Percentiles rank a stretch among this genome's conserved stretches.
Evolutionary conservation across 495 filamentous ascomycete genomes (phyloP).

Genomic region (Penicillium subrubescens): DNA sequence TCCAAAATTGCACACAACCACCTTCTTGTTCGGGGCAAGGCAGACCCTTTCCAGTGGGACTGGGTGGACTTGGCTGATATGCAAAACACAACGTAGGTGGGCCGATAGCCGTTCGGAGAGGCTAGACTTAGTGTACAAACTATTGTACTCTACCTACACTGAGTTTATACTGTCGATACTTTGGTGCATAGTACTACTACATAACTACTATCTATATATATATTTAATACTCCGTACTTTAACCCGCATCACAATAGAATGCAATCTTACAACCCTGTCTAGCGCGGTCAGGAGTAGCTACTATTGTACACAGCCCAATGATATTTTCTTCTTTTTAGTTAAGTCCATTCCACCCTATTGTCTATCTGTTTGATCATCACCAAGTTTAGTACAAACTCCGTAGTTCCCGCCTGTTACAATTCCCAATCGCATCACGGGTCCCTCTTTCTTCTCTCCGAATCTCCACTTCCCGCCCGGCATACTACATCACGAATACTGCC

Average conservation of each 20-base stretch:
- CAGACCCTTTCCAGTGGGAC: conserved; percentile 5
- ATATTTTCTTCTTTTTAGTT: background rate
- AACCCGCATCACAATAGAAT: background rate
- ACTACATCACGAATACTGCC: conserved; percentile 23
- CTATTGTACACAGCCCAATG: background rate
- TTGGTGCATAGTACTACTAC: too few species aligned
- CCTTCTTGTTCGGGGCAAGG: conserved; percentile 31
- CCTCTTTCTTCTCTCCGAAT: background rate
- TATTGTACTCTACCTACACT: too few species aligned
- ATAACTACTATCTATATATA: too few species aligned
- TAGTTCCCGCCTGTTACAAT: background rate
- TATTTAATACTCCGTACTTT: too few species aligned
- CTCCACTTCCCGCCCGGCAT: background rate
- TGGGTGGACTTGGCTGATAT: conserved; percentile 13
- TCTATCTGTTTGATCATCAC: background rate
- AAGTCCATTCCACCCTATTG: background rate
- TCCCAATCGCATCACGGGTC: background rate
- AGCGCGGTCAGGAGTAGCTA: background rate
- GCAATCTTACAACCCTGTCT: background rate
- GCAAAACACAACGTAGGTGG: conserved; percentile 26
- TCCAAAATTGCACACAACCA: conserved; percentile 18
- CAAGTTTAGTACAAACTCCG: background rate
- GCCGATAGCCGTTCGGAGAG: background rate
- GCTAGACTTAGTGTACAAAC: background rate
- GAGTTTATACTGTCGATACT: too few species aligned